Evolutionary conservation across 2,329 filamentous ascomycete species (phyloP).

Genomic region (Epichloe typhina): DNA sequence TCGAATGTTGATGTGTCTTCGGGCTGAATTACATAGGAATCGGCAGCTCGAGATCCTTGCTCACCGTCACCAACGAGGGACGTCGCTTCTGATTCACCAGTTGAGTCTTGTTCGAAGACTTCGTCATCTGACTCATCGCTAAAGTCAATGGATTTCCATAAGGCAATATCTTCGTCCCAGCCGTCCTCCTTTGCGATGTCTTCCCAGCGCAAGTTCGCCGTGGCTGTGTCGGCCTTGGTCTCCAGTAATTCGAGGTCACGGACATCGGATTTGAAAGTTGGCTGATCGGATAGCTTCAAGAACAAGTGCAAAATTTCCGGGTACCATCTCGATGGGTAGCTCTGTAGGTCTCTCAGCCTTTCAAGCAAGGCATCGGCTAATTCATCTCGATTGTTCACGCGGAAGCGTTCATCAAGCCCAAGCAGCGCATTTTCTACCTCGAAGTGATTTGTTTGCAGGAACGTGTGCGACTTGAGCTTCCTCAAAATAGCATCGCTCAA

Average conservation of each 20-base stretch:
- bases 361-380: slow-evolving; percentile 58
- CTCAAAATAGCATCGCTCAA: slow-evolving; percentile 37
- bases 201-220: slow-evolving; percentile 55
- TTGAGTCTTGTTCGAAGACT: slow-evolving; percentile 20
- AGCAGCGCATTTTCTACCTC: slow-evolving; percentile 51
- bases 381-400: slow-evolving; percentile 64
- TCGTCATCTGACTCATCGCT: slow-evolving; percentile 50
- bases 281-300: slow-evolving; percentile 69
- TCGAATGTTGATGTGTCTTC: slow-evolving; percentile 20
- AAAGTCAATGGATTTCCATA: slow-evolving; percentile 63
- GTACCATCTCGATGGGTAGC: slow-evolving; percentile 46
- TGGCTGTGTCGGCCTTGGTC: slow-evolving; percentile 25
- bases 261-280: slow-evolving; percentile 55
- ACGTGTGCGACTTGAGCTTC: slow-evolving; percentile 39
- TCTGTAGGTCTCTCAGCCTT: slow-evolving; percentile 45
- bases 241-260: slow-evolving; percentile 45
- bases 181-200: slow-evolving; percentile 68
- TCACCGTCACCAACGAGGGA: slow-evolving; percentile 19
- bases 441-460: slow-evolving; percentile 62
- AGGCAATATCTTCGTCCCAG: slow-evolving; percentile 48
- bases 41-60: slow-evolving; percentile 12
- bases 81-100: slow-evolving; percentile 23
- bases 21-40: slow-evolving; percentile 22
- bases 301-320: slow-evolving; percentile 72
- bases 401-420: slow-evolving; percentile 77